Evolutionary conservation across 768 basidiomycete species (phyloP), one percentile per base, ranked within the genome.

Genomic region (Rhizopogon vinicolor): DNA sequence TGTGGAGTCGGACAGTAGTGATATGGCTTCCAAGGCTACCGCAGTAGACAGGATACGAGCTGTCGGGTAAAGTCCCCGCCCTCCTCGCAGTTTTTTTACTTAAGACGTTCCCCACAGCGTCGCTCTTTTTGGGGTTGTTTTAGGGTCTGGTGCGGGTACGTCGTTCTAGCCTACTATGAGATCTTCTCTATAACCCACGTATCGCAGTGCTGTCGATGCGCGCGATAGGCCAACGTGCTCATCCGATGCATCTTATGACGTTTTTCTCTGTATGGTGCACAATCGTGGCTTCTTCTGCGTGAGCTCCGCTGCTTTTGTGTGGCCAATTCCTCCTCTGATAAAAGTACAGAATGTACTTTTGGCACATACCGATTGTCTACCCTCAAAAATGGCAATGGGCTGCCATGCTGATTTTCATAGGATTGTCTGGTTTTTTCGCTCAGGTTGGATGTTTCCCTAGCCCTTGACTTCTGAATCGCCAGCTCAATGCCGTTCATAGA

Each of bases 141-240:
- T 86, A 1, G 72, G 81, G 0, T 81, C 86, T 13, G 82, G 82
- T 1, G 87, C 91, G 22, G 86, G 89, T 91, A 62, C 64, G 86
- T 73, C 16, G 25, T 46, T 42, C 28, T 56, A 8, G 19, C 29
- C 35, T 41, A 14, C 35, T 41, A 14, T 39, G 8, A 3, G 19
- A 18, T 28, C 35, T 19, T 40, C 51, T 31, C 18, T 9, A 35
- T 40, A 42, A 45, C 10, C 25, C 4, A 8, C 25, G n/a, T 42
- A 10, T 28, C 31, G 10, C 51, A 83, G 82, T 78, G 57, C 75
- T 77, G 0, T 67, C 73, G 3, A 77, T 86, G 28, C 81, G 90
- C 9, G 80, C 81, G 1, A 89, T 93, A 39, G 91, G 92, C 0
- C 84, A 79, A 55, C 78, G 86, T 5, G 91, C 91, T 1, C 86